Conservation (phyloP, 306 rosid species). For the Trichosanthes truncata region DNA sequence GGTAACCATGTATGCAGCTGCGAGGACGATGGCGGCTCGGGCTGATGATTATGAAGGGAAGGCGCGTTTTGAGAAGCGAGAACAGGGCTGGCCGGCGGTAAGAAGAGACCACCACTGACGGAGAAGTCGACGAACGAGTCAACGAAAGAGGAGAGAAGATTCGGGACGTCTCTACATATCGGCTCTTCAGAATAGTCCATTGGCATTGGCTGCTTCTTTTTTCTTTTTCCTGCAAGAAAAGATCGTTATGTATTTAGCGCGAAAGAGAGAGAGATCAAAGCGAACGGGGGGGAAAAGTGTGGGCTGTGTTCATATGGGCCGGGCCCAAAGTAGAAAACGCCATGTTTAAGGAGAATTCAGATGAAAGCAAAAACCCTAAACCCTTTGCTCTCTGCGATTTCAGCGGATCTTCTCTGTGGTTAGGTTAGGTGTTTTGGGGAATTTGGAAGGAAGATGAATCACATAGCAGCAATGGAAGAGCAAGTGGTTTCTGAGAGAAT, state of each 20-base stretch:
- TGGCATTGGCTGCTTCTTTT: not conserved
- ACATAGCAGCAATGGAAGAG: conserved; percentile 65
- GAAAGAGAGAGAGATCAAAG: not conserved
- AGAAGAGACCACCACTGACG: conserved; percentile 69
- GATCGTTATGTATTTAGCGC: conserved; percentile 4
- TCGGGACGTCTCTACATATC: conserved; percentile 47
- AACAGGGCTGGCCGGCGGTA: conserved; percentile 9
- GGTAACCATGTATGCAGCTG: conserved; percentile 41
- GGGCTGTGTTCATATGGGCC: not conserved
- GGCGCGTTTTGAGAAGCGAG: not conserved
- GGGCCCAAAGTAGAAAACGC: not conserved
- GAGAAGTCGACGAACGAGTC: conserved; percentile 88
- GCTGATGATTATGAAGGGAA: not conserved
- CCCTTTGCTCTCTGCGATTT: not conserved
- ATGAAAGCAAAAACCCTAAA: conserved; percentile 18
- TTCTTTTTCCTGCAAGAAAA: not conserved
- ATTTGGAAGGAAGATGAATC: conserved; percentile 19
- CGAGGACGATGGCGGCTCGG: not conserved
- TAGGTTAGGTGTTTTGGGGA: not conserved
- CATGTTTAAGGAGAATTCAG: not conserved
- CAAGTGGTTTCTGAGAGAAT: conserved; percentile 59
- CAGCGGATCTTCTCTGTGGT: not conserved
- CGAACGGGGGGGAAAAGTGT: not conserved
- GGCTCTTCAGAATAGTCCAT: conserved; percentile 7
- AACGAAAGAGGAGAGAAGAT: conserved; percentile 53